Conservation (phyloP, 1,284 basidiomycete genomes). For the Tilletia caries region DNA sequence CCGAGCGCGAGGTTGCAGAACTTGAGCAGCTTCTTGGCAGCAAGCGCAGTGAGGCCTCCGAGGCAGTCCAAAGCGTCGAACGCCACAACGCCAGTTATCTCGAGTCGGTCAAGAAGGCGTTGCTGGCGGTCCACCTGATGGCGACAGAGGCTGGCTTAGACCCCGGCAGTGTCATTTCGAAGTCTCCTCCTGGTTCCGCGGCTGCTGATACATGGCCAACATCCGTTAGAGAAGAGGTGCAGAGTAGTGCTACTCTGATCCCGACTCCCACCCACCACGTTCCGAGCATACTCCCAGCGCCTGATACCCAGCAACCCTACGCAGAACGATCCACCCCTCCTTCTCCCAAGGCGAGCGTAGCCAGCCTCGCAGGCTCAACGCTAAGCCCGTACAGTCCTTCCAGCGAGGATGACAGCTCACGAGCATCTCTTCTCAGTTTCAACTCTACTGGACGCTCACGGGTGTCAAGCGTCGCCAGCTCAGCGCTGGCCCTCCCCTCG, state of each 20-base stretch:
- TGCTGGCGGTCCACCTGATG: background rate
- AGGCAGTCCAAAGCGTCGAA: background rate
- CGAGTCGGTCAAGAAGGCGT: background rate
- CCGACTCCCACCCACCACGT: background rate
- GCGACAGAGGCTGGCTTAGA: background rate
- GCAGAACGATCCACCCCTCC: no score
- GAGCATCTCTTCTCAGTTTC: background rate
- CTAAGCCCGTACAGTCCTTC: background rate
- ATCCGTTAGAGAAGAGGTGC: no score
- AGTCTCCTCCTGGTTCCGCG: background rate
- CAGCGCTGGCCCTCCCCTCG: background rate
- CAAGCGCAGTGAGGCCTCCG: background rate
- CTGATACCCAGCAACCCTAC: background rate
- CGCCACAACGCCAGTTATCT: background rate
- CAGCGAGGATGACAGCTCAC: background rate
- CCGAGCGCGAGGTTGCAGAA: background rate
- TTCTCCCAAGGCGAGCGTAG: no score
- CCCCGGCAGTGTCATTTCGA: background rate
- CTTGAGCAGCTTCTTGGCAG: background rate
- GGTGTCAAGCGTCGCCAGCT: background rate
- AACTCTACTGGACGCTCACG: background rate
- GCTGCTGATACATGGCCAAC: background rate
- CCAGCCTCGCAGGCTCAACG: background rate
- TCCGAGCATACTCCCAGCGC: background rate
- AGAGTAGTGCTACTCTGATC: background rate